These are phyloP conservation scores for Pelargonium fulgidum DNA, from an alignment of 441 rosid genomes.

Conservation along the genomic window DNA sequence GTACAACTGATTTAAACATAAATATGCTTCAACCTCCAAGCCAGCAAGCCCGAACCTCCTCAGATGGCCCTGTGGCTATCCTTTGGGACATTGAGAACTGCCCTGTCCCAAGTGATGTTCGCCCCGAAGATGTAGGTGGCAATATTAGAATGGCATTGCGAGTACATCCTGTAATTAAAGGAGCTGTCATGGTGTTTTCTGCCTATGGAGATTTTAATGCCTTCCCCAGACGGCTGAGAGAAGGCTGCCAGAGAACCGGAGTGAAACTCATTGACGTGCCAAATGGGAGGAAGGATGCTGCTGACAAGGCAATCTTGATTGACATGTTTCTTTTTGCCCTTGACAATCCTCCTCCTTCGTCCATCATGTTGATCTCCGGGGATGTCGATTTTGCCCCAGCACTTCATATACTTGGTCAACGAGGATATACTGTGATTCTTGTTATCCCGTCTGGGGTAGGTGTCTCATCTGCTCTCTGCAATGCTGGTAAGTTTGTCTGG, in stretches of 20 bases:
- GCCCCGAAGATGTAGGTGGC: slow-evolving; percentile 86
- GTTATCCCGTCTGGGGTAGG: slow-evolving; percentile 79
- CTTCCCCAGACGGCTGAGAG: slow-evolving; percentile 84
- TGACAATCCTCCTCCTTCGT: slow-evolving; percentile 78
- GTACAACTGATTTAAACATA: slow-evolving; percentile 28
- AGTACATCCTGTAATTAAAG: slow-evolving; percentile 69
- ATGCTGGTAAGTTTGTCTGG: slow-evolving; percentile 92
- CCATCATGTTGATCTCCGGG: slow-evolving; percentile 84
- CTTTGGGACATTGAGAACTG: slow-evolving; percentile 98
- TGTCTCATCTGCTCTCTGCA: slow-evolving; percentile 78
- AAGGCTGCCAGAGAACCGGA: slow-evolving; percentile 96
- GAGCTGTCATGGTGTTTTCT: slow-evolving; percentile 66
- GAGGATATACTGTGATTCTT: slow-evolving; percentile 76
- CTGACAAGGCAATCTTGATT: slow-evolving; percentile 89
- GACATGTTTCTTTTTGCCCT: slow-evolving; percentile 96
- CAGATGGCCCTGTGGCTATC: slow-evolving; percentile 69
- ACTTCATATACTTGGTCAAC: slow-evolving; percentile 86
- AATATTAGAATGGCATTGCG: slow-evolving; percentile 86
- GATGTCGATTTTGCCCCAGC: slow-evolving; percentile 97
- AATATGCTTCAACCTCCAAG: slow-evolving; percentile 28
- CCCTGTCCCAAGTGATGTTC: slow-evolving; percentile 79
- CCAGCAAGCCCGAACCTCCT: slow-evolving; percentile 33
- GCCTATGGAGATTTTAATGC: slow-evolving; percentile 95
- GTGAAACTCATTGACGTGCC: slow-evolving; percentile 92
- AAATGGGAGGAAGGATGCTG: slow-evolving; percentile 92